phyloP scores from a whole-genome alignment of 2,329 filamentous ascomycete species.

The Trichoderma endophyticum region DNA sequence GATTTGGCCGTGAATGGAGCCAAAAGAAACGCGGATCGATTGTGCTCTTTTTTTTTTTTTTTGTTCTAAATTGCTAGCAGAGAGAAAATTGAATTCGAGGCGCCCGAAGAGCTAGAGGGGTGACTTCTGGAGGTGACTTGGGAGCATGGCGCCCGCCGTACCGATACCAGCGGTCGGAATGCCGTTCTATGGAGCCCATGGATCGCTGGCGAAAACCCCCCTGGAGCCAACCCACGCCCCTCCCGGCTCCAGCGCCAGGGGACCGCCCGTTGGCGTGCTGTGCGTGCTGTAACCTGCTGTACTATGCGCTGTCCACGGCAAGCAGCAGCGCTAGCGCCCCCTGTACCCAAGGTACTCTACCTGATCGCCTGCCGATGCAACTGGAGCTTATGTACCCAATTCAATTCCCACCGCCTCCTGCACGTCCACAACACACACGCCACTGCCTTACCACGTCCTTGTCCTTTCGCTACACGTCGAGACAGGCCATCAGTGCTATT shows the following conservation, averaged over 20 bases:
- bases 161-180: conserved; percentile 1
- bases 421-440: conserved; percentile 12
- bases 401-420: conserved; percentile 17
- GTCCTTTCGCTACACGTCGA: conserved; percentile 17
- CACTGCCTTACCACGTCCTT: conserved; percentile 13
- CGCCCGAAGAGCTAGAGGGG: background rate
- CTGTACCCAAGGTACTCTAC: conserved; percentile 4
- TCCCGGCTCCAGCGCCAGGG: background rate
- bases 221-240: background rate
- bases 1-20: conserved; percentile 31
- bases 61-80: background rate
- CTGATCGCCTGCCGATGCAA: conserved; percentile 3
- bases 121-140: background rate
- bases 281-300: conserved; percentile 15
- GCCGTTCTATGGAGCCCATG: background rate
- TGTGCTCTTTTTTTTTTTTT: background rate
- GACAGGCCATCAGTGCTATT: conserved; percentile 7
- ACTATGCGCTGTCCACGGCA: conserved; percentile 11
- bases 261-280: conserved; percentile 10
- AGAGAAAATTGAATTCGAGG: background rate
- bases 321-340: conserved; percentile 10
- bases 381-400: conserved; percentile 7
- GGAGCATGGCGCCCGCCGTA: background rate
- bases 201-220: background rate
- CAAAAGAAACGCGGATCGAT: background rate